A percentile compares a stretch with the other conserved stretches of the same genome.
Evolutionary conservation across 139 green algal species (phyloP).

Genomic region (Ulvella scutata): DNA sequence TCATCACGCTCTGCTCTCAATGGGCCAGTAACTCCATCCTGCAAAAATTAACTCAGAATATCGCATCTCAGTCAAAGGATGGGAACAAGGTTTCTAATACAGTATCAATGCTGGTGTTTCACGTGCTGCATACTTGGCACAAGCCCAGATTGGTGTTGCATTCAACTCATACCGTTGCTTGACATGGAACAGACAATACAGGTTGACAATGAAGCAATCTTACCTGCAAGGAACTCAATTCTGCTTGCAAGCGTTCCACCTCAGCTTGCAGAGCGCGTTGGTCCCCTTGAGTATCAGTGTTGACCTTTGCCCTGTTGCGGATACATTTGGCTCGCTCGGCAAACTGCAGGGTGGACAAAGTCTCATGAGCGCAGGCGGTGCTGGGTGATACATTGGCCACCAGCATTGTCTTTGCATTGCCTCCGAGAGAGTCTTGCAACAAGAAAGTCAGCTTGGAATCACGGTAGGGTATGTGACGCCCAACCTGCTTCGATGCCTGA

Average conservation of each 20-base stretch:
- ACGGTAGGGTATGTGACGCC: slow-evolving; percentile 81
- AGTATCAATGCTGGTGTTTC: neutral
- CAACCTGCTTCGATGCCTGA: slow-evolving; percentile 19
- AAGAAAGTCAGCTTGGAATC: slow-evolving; percentile 81
- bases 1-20: neutral
- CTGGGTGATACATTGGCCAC: slow-evolving; percentile 73
- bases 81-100: neutral
- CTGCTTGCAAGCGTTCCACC: slow-evolving; percentile 30
- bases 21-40: neutral
- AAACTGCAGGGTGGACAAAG: slow-evolving; percentile 81
- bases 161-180: no score
- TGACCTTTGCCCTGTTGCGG: slow-evolving; percentile 64
- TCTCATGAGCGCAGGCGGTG: slow-evolving; percentile 47
- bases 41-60: neutral
- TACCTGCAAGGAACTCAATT: slow-evolving; percentile 23
- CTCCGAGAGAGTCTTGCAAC: slow-evolving; percentile 74
- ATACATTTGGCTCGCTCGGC: slow-evolving; percentile 77
- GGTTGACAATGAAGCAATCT: slow-evolving; percentile 17
- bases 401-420: slow-evolving; percentile 89
- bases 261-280: slow-evolving; percentile 30
- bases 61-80: neutral
- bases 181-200: no score
- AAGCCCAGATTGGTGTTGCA: neutral
- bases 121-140: neutral
- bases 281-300: slow-evolving; percentile 45